Evolutionary conservation across 768 basidiomycete species (phyloP), one percentile per base, ranked within the genome.

Genomic region (Hericium alpestre): DNA sequence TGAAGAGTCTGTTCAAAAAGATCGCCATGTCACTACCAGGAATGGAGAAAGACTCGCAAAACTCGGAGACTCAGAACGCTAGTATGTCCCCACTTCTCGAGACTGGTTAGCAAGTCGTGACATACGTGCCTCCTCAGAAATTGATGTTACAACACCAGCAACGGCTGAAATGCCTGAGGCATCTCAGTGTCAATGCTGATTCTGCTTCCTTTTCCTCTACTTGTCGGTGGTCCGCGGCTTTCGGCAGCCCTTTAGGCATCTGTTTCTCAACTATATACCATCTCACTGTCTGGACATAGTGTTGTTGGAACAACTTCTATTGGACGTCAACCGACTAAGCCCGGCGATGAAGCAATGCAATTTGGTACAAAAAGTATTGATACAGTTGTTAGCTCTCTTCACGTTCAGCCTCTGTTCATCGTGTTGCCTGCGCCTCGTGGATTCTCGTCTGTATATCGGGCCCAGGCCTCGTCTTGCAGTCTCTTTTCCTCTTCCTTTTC

Each of bases 1-100:
- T 99, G 59, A 99, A 99, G 76, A 90, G 90, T 63, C 71, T 99
- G 63, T 99, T 99, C 79, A 94, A 97, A 77, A 98, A 98, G 79
- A 99, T 99, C 63, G 96, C 96, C 1, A 85, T 98, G 86, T 93
- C 93, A 2, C 73, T 99, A 52, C 95, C 96, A 18, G 96, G 96
- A 12, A 93, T 93, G 83, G 92, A 94, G 65, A 92, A 88, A 69
- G 90, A 86, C 38, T 76, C 65, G 22, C 83, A 85, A 61, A 73
- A 70, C 41, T 79, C 66, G 4, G 73, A 72, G 23, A 60, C 67
- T 18, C 74, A 77, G 60, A 80, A 79, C 56, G 63, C 76, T 15
- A 79, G 79, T 80, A 64, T 37, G 69, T 66, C 12, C 16, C 13
- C n/a, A 41, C 40, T 27, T 51, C 38, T 20, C 23, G 27, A 16